Evolutionary conservation across 2,329 filamentous ascomycete species (phyloP).

Genomic region (Arthrocladium fulminans): DNA sequence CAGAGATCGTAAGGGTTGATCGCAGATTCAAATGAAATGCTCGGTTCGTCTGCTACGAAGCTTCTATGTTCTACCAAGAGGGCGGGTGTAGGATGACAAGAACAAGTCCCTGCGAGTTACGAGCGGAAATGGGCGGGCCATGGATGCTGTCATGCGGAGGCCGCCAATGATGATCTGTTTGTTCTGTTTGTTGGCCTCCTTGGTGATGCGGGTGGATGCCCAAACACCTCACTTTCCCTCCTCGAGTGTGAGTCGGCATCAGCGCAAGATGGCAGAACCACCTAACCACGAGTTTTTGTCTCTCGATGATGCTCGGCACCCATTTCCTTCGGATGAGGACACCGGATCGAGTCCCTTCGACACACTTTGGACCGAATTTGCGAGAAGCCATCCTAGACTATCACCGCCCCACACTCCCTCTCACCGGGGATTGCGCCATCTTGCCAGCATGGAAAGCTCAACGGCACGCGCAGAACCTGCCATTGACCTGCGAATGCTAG

Average conservation of each 20-base stretch:
- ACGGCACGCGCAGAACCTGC: neutral
- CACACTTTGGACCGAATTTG: constrained; percentile 21
- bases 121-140: neutral
- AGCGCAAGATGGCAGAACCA: constrained; percentile 3
- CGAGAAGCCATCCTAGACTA: constrained; percentile 16
- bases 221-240: neutral
- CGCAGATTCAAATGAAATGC: no score
- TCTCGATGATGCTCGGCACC: neutral
- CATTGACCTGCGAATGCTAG: constrained; percentile 47
- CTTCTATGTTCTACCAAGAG: neutral
- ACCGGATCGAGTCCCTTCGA: constrained; percentile 16
- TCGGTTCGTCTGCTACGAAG: neutral
- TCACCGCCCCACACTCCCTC: constrained; percentile 17
- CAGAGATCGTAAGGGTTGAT: no score
- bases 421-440: neutral
- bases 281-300: constrained; percentile 2
- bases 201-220: no score
- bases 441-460: neutral
- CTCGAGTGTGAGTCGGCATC: no score
- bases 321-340: constrained; percentile 9
- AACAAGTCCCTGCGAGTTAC: neutral
- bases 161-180: neutral
- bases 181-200: neutral
- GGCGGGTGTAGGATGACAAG: neutral
- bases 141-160: neutral